Evolutionary conservation across 129 eudicot species (phyloP), one percentile per base, ranked within the genome.

Genomic region (Saussurea involucrata): DNA sequence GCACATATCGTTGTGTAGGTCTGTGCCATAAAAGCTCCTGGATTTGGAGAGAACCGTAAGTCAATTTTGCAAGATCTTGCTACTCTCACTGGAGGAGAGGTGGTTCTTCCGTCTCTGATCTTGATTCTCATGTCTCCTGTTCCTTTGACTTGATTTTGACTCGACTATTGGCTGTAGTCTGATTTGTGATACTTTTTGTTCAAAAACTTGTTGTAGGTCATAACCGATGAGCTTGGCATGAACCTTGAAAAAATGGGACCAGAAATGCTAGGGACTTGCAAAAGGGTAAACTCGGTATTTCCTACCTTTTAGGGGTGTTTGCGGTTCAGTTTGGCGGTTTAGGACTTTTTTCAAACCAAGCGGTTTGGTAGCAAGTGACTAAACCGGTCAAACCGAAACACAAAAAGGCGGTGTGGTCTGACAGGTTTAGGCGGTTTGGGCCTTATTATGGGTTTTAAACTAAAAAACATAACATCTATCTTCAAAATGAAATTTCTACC

Each of bases 1-100:
- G 4, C 8, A 4, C 12, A 5, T 49, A 46, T 73, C 61, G 11
- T 27, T 70, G 11, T 63, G 57, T 74, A 90, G 92, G 92, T 87
- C 18, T 90, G 96, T 79, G 92, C 92, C 69, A 85, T 90, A 17
- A 90, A 90, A 83, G 92, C 96, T 37, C 96, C 92, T 66, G 90
- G 90, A 33, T 89, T 89, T 77, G 94, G 94, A 37, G 94, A 89
- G 55, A 86, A 84, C 75, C 77, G 96, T 25, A 87, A 87, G 85
- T 77, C 96, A 60, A 80, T 79, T 76, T 76, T 90, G 79, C 90
- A 87, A 34, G 92, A 90, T 71, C 92, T 90, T 72, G 96, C 96
- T 11, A 72, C 80, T 53, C 81, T 90, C 61, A 90, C 96, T 0
- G 96, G 96, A 76, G 92, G 96, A 67, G 85, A 90, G 87, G 96